These are phyloP conservation scores for Sanghuangporus sanghuang DNA, from an alignment of 1,284 basidiomycete species.

Conservation along the genomic window DNA sequence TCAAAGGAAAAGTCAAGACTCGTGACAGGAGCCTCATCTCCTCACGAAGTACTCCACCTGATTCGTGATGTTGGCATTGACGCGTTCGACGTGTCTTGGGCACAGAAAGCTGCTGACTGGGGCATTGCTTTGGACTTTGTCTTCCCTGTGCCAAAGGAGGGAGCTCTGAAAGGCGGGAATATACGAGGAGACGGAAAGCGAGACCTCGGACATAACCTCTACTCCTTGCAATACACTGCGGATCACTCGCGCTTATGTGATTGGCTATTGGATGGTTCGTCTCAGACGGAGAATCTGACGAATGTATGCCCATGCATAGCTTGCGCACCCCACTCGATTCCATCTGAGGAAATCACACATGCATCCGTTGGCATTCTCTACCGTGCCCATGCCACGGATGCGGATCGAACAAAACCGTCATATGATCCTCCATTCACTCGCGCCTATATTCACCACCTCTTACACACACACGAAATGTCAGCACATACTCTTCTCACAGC, in stretches of 20 bases:
- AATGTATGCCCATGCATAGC: constrained; percentile 52
- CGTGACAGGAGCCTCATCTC: constrained; percentile 51
- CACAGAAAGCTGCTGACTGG: constrained; percentile 53
- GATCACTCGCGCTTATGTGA: constrained; percentile 56
- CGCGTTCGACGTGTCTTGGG: constrained; percentile 70
- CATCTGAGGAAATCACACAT: constrained; percentile 37
- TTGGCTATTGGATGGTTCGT: constrained; percentile 29
- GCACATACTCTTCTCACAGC: constrained; percentile 65
- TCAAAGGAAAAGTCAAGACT: constrained; percentile 55
- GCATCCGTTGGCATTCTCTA: constrained; percentile 39
- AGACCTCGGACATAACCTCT: constrained; percentile 69
- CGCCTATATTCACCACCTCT: constrained; percentile 77
- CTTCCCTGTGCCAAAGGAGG: constrained; percentile 48
- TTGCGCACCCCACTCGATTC: constrained; percentile 49
- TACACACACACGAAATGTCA: constrained; percentile 84
- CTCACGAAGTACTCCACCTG: constrained; percentile 68
- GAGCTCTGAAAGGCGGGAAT: not conserved
- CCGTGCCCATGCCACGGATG: constrained; percentile 7
- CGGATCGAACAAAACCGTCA: constrained; percentile 16
- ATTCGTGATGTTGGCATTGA: constrained; percentile 65
- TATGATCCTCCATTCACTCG: constrained; percentile 39
- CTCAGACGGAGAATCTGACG: constrained; percentile 14
- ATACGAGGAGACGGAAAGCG: constrained; percentile 25
- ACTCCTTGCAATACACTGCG: constrained; percentile 45
- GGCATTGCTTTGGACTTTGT: constrained; percentile 73